Conservation (phyloP, 1,284 basidiomycete genomes). For the Fomitiporia mediterranea region DNA sequence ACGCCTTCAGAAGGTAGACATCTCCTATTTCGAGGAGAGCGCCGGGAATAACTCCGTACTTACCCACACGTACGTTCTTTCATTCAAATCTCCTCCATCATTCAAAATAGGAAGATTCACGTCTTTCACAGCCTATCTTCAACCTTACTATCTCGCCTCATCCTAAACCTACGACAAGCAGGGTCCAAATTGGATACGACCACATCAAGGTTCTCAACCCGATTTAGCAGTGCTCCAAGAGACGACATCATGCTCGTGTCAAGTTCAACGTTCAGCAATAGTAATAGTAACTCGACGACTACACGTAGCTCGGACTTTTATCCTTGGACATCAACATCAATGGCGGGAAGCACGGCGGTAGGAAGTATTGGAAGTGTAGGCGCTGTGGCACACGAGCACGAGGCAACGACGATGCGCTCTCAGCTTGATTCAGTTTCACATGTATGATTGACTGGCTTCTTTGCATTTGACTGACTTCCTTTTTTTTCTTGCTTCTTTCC, state of each 20-base stretch:
- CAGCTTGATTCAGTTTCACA: too few relatives aligned
- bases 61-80: constrained; percentile 13
- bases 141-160: constrained; percentile 16
- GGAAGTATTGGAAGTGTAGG: background rate
- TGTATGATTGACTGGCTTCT: background rate
- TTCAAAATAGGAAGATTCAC: background rate
- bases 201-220: constrained; percentile 3
- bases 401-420: too few relatives aligned
- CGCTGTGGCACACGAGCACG: background rate
- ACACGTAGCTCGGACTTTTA: background rate
- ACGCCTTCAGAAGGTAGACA: background rate
- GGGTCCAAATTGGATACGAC: background rate
- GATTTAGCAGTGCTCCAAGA: background rate
- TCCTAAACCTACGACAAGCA: constrained; percentile 13
- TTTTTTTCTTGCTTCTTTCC: too few relatives aligned
- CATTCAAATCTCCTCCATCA: background rate
- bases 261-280: constrained; percentile 8
- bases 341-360: background rate
- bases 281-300: constrained; percentile 2
- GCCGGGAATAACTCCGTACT: constrained; percentile 17
- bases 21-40: constrained; percentile 15
- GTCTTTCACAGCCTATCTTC: constrained; percentile 1
- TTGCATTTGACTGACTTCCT: background rate
- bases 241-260: constrained; percentile 8
- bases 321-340: background rate